These are phyloP conservation scores for Ascochyta fabae DNA, from an alignment of 2,329 filamentous ascomycete genomes.

Conservation along the genomic window DNA sequence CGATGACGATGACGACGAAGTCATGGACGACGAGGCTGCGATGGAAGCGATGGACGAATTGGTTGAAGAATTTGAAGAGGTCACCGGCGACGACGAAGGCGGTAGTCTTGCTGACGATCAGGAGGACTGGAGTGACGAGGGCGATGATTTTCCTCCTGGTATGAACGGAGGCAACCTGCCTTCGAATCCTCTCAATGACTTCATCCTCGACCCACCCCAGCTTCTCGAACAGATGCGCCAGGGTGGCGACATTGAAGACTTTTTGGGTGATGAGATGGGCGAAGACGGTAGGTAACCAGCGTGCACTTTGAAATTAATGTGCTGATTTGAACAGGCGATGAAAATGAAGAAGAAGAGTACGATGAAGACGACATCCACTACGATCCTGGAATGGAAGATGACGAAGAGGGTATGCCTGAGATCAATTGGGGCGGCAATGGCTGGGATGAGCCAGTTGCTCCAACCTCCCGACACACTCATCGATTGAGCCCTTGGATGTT, in stretches of 20 bases:
- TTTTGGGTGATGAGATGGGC: constrained; percentile 64
- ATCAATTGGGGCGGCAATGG: constrained; percentile 59
- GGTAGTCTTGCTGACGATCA: constrained; percentile 52
- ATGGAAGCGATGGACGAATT: constrained; percentile 35
- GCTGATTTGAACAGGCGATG: constrained; percentile 48
- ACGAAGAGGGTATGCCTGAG: constrained; percentile 51
- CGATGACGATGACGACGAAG: constrained; percentile 41
- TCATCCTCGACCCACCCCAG: constrained; percentile 46
- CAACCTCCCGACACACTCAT: constrained; percentile 56
- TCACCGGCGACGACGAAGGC: constrained; percentile 57
- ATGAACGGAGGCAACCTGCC: constrained; percentile 60
- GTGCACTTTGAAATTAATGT: not conserved
- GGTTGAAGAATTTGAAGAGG: constrained; percentile 51
- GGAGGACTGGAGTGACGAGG: constrained; percentile 55
- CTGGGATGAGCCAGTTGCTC: constrained; percentile 53
- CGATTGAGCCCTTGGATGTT: constrained; percentile 67
- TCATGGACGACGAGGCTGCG: constrained; percentile 47
- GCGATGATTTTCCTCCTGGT: constrained; percentile 52
- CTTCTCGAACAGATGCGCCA: constrained; percentile 51
- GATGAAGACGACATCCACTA: constrained; percentile 69
- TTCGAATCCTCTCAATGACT: constrained; percentile 44
- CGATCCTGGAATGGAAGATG: constrained; percentile 58
- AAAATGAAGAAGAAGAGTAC: constrained; percentile 67
- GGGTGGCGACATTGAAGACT: constrained; percentile 57
- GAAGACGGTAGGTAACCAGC: constrained; percentile 62